Percentiles rank a stretch among this genome's conserved stretches.
Conservation (phyloP, 768 basidiomycete species). For the Hericium coralloides region DNA sequence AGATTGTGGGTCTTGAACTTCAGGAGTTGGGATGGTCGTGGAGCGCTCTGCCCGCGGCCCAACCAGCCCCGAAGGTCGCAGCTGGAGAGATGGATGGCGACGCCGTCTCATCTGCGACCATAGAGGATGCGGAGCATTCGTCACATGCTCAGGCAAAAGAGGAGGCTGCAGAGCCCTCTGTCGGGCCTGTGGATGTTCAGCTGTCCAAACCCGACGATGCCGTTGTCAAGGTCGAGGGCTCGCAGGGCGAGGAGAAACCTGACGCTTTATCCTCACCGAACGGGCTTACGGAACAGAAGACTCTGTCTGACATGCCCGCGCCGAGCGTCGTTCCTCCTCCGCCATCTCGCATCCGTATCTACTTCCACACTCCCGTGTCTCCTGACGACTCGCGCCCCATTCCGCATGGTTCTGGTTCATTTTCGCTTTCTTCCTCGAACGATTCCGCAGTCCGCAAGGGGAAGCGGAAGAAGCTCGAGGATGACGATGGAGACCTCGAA, state of each 20-base stretch:
- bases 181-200: background rate
- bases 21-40: constrained; percentile 80
- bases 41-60: constrained; percentile 47
- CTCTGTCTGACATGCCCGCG: constrained; percentile 15
- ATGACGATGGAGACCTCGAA: constrained; percentile 76
- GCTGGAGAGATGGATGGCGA: constrained; percentile 20
- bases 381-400: constrained; percentile 74
- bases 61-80: constrained; percentile 15
- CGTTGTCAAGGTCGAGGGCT: background rate
- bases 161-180: constrained; percentile 4
- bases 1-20: constrained; percentile 87
- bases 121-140: constrained; percentile 2
- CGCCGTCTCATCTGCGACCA: constrained; percentile 21
- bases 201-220: background rate
- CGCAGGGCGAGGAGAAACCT: background rate
- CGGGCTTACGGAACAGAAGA: background rate
- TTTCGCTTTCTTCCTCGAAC: constrained; percentile 33
- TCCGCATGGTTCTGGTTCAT: constrained; percentile 46
- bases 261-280: background rate
- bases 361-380: constrained; percentile 85
- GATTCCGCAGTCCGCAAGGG: constrained; percentile 55
- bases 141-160: background rate
- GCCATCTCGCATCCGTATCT: constrained; percentile 81
- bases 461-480: constrained; percentile 84
- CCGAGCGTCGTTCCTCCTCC: constrained; percentile 29